phyloP scores from a whole-genome alignment of 345 rosid genomes.

The Camelina hispida region DNA sequence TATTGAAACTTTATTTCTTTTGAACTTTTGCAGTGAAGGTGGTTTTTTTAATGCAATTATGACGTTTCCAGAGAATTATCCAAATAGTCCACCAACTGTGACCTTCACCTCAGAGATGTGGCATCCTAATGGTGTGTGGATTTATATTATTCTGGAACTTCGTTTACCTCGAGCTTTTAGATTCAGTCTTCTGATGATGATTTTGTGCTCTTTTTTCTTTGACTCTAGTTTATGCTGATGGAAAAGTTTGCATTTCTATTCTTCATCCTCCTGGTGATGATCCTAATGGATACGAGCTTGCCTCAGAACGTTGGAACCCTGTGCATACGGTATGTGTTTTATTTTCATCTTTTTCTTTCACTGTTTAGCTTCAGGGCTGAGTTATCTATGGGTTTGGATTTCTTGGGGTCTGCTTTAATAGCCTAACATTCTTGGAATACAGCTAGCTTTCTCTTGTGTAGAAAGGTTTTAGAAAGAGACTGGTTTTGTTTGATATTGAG shows the following conservation, averaged over 20 bases:
- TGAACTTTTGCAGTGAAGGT: slow-evolving; percentile 64
- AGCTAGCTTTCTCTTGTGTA: neutral
- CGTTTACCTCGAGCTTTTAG: neutral
- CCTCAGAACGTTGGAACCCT: slow-evolving; percentile 85
- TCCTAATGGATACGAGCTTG: slow-evolving; percentile 94
- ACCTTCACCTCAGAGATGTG: slow-evolving; percentile 80
- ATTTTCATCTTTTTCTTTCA: neutral
- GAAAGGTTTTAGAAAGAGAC: neutral
- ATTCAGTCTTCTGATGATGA: slow-evolving; percentile 25
- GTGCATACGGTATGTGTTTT: slow-evolving; percentile 67
- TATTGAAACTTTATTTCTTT: slow-evolving; percentile 6
- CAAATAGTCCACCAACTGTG: slow-evolving; percentile 75
- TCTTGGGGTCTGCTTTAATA: neutral
- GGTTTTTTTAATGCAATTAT: slow-evolving; percentile 85
- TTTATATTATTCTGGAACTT: slow-evolving; percentile 1
- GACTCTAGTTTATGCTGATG: slow-evolving; percentile 70
- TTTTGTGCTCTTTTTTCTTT: neutral
- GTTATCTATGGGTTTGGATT: neutral
- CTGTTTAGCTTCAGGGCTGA: slow-evolving; percentile 13
- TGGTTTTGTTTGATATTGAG: slow-evolving; percentile 2
- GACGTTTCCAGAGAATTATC: slow-evolving; percentile 76
- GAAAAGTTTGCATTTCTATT: slow-evolving; percentile 86
- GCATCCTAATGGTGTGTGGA: slow-evolving; percentile 83
- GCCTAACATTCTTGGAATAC: neutral
- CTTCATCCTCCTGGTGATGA: slow-evolving; percentile 97